phyloP scores from a whole-genome alignment of 192 early-diverging fungal genomes.

The Gaertneriomyces semiglobifer region DNA sequence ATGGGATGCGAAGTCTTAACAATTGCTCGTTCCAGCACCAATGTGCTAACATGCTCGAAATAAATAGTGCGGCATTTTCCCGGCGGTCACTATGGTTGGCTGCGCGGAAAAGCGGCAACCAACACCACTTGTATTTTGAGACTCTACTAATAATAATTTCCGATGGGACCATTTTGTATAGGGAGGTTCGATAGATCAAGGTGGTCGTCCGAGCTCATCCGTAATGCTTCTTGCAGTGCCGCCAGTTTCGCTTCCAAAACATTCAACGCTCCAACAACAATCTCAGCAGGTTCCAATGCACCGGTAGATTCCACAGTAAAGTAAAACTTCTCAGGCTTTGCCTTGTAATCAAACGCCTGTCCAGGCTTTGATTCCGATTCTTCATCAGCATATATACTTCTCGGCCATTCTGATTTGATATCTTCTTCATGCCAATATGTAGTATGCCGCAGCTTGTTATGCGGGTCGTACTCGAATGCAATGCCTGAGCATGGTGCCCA shows the following conservation, averaged over 20 bases:
- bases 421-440: constrained; percentile 92
- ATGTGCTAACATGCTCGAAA: no score
- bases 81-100: no score
- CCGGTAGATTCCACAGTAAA: constrained; percentile 52
- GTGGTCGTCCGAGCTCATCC: not conserved
- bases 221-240: constrained; percentile 12
- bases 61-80: no score
- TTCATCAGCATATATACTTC: constrained; percentile 35
- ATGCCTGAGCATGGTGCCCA: constrained; percentile 90
- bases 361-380: constrained; percentile 39
- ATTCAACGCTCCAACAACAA: constrained; percentile 40
- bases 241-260: constrained; percentile 44
- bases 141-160: no score
- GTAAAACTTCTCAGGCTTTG: constrained; percentile 55
- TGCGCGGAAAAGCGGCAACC: no score
- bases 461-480: constrained; percentile 94
- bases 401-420: constrained; percentile 78
- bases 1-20: no score
- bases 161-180: no score
- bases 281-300: constrained; percentile 42
- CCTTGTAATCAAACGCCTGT: constrained; percentile 53
- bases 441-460: constrained; percentile 88
- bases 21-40: no score
- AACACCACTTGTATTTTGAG: no score
- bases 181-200: no score